Evolutionary conservation across 306 rosid species (phyloP).

Genomic region (Luffa acutangula): DNA sequence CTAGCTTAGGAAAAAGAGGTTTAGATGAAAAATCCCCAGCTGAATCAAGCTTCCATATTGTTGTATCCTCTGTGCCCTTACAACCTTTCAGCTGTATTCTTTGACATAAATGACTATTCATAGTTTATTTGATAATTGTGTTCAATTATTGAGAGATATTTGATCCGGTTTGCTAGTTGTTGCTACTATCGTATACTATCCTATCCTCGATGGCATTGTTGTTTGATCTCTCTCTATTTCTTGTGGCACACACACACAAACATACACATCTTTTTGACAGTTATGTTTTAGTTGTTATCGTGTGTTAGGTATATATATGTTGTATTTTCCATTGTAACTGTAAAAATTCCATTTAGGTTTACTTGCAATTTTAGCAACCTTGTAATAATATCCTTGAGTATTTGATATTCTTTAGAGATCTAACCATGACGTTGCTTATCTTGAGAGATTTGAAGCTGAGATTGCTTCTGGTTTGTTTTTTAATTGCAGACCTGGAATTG

Average conservation of each 20-base stretch:
- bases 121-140: neutral
- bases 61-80: neutral
- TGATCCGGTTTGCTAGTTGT: neutral
- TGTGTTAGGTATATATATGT: neutral
- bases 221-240: neutral
- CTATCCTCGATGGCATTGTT: neutral
- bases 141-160: neutral
- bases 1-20: neutral
- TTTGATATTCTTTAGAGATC: neutral
- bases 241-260: neutral
- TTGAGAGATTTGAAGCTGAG: conserved; percentile 9
- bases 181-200: neutral
- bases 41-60: neutral
- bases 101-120: neutral
- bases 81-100: neutral
- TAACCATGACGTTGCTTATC: neutral
- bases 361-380: neutral
- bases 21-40: neutral
- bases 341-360: neutral
- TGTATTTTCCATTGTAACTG: neutral
- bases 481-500: conserved; percentile 72
- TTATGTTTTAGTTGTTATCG: neutral
- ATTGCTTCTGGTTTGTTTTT: conserved; percentile 13
- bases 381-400: neutral
- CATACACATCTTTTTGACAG: neutral